A percentile compares a stretch with the other conserved stretches of the same genome.
phyloP scores from a whole-genome alignment of 257 asterid species.

The Schizonepeta tenuifolia region DNA sequence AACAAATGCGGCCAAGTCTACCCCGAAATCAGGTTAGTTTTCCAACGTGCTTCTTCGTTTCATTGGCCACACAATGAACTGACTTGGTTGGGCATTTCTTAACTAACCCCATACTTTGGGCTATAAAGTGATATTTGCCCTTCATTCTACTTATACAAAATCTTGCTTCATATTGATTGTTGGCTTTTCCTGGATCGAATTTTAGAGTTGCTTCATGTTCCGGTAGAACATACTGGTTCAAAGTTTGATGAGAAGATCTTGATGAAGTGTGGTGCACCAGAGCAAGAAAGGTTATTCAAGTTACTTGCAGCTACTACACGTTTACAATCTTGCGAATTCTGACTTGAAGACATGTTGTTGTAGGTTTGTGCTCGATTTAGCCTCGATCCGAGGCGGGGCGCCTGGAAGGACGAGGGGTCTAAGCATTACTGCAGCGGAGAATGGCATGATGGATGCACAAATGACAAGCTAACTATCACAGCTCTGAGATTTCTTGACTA shows the following conservation, averaged over 20 bases:
- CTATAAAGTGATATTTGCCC: not conserved
- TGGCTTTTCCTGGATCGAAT: constrained; percentile 21
- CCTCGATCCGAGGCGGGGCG: constrained; percentile 76
- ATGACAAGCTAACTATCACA: constrained; percentile 37
- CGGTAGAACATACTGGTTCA: constrained; percentile 50
- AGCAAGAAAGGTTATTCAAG: constrained; percentile 50
- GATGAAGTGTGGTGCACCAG: constrained; percentile 41
- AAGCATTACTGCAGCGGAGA: constrained; percentile 34
- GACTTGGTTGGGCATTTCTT: not conserved
- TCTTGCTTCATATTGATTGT: constrained; percentile 14
- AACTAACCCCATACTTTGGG: not conserved
- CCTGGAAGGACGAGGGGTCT: constrained; percentile 91
- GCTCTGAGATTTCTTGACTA: constrained; percentile 14
- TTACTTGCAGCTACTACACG: constrained; percentile 19
- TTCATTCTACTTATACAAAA: not conserved
- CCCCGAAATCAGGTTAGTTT: constrained; percentile 51
- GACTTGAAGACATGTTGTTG: constrained; percentile 26
- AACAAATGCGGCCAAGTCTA: constrained; percentile 39
- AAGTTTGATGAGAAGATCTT: constrained; percentile 61
- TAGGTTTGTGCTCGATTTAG: constrained; percentile 69
- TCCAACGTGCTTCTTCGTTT: not conserved
- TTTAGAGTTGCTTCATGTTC: constrained; percentile 50
- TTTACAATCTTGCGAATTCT: constrained; percentile 22
- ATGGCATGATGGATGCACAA: constrained; percentile 34
- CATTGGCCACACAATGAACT: not conserved